Evolutionary conservation across 106 monocot species (phyloP), one percentile per base, ranked within the genome.

Genomic region (Phalaenopsis equestris): DNA sequence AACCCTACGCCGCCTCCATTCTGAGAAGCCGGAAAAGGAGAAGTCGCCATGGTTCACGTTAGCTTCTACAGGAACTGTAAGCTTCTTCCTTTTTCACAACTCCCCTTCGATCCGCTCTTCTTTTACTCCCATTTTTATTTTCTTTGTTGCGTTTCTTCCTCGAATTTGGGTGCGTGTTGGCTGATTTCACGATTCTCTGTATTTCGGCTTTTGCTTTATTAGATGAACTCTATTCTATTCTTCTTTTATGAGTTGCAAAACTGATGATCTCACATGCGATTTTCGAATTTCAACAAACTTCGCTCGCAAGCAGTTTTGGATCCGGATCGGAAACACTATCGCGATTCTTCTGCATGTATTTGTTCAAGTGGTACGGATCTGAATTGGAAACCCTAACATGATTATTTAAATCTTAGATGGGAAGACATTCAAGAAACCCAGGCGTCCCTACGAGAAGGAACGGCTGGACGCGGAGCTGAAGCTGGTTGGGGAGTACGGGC

Each of bases 391-490:
- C 4, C 19, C 21, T 61, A 21, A 21, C 14, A 70, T 14, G 70
- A 52, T 80, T 70, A 21, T 1, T 18, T 7, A 12, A 42, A 75
- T 75, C 15, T 38, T 67, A 92, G 91, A 92, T 84, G 93, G 93
- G 46, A 93, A 93, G 79, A 93, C 93, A 2, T 93, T 93, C 73
- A 93, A 93, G 93, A 93, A 93, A 77, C 93, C 92, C 30, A 78
- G 93, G 24, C 90, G 93, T 48, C 93, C 93, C 0, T 93, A 93
- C 56, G 93, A 93, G 88, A 93, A 93, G 85, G 93, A 93, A 79
- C 86, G 93, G 19, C 80, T 90, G 21, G 93, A 90, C 46, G 86
- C 90, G 0, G 93, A 93, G 77, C 79, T 93, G 81, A 93, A 93
- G 80, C 90, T 93, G 5, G 93, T 93, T 18, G 93, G 90, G 10